These are phyloP conservation scores for Ganoderma sp. DNA, from an alignment of 1,284 basidiomycete species.

Conservation along the genomic window DNA sequence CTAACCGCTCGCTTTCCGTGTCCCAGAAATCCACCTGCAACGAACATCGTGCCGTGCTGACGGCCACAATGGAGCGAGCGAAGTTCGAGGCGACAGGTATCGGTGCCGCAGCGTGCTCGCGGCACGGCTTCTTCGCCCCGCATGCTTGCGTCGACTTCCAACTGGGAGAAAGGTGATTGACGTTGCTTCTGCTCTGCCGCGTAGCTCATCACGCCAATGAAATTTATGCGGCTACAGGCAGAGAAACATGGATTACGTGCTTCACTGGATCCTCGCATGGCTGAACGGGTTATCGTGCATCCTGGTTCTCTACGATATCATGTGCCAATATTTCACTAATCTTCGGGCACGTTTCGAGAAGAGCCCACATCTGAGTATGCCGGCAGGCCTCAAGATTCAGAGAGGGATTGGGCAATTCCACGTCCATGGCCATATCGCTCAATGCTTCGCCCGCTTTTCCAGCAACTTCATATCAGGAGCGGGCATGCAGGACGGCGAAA, in stretches of 20 bases:
- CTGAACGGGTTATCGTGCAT: not conserved
- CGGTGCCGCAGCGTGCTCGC: slow-evolving; percentile 29
- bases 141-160: slow-evolving; percentile 32
- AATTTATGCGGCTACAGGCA: slow-evolving; percentile 31
- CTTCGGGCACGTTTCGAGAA: not conserved
- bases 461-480: slow-evolving; percentile 30
- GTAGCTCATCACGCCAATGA: no score
- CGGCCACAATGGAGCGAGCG: slow-evolving; percentile 5
- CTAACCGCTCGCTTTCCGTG: no score
- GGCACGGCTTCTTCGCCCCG: slow-evolving; percentile 32
- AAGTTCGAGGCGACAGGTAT: slow-evolving; percentile 27
- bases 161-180: slow-evolving; percentile 25
- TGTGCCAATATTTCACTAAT: slow-evolving; percentile 8
- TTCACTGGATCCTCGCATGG: slow-evolving; percentile 3
- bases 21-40: slow-evolving; percentile 7
- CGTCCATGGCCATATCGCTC: slow-evolving; percentile 27
- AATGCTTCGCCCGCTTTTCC: slow-evolving; percentile 30
- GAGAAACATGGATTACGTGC: slow-evolving; percentile 34
- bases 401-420: slow-evolving; percentile 28
- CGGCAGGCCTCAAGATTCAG: not conserved
- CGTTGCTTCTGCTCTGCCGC: no score
- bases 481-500: slow-evolving; percentile 31
- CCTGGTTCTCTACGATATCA: slow-evolving; percentile 14
- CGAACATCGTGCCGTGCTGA: slow-evolving; percentile 20
- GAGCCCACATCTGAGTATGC: not conserved